Conservation (phyloP, 2,329 filamentous ascomycete species). For the Ramularia endophylla region DNA sequence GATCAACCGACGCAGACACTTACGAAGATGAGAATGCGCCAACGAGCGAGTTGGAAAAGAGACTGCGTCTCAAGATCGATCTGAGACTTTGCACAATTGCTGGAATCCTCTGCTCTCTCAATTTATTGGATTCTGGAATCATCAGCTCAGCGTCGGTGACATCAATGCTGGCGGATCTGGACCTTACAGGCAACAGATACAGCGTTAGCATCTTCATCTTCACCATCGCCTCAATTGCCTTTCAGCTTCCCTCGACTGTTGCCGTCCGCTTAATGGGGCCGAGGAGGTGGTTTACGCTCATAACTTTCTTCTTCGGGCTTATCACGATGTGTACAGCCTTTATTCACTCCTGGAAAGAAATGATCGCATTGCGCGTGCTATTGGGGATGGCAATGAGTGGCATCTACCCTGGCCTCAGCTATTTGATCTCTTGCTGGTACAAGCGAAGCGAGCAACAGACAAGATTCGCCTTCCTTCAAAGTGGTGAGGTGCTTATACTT, state of each 20-base stretch:
- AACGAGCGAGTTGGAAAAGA: slow-evolving; percentile 31
- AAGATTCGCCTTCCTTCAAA: slow-evolving; percentile 59
- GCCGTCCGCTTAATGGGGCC: slow-evolving; percentile 58
- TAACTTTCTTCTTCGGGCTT: slow-evolving; percentile 56
- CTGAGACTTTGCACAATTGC: slow-evolving; percentile 64
- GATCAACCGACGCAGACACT: neutral
- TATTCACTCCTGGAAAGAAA: slow-evolving; percentile 60
- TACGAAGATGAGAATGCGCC: neutral
- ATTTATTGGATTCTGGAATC: slow-evolving; percentile 64
- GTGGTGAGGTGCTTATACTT: slow-evolving; percentile 58
- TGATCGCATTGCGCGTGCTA: slow-evolving; percentile 61
- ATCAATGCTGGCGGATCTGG: slow-evolving; percentile 59
- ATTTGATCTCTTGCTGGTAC: slow-evolving; percentile 54
- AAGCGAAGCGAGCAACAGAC: slow-evolving; percentile 59
- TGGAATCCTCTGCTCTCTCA: slow-evolving; percentile 63
- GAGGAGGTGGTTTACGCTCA: slow-evolving; percentile 54
- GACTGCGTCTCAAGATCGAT: slow-evolving; percentile 58
- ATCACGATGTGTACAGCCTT: slow-evolving; percentile 65
- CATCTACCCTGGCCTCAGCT: slow-evolving; percentile 48
- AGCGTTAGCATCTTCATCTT: slow-evolving; percentile 64
- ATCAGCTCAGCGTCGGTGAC: slow-evolving; percentile 65
- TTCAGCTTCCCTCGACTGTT: neutral
- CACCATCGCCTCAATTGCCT: slow-evolving; percentile 1
- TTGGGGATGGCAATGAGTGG: slow-evolving; percentile 59
- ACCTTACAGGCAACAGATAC: slow-evolving; percentile 59